Evolutionary conservation across 345 rosid species (phyloP).

Genomic region (Carallia brachiata): DNA sequence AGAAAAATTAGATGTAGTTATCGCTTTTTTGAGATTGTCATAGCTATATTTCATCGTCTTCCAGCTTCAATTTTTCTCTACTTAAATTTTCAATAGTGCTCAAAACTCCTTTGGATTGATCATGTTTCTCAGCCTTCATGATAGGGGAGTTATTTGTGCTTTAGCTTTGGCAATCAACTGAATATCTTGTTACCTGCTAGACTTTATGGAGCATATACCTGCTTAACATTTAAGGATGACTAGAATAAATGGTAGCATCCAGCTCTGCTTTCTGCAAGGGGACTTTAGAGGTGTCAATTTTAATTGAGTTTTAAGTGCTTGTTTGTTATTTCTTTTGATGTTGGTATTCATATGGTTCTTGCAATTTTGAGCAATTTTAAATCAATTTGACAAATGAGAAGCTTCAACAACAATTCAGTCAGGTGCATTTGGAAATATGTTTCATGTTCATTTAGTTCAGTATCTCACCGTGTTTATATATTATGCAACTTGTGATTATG

Average conservation of each 20-base stretch:
- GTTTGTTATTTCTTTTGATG: slow-evolving; percentile 16
- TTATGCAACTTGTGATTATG: slow-evolving; percentile 23
- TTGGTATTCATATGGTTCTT: slow-evolving; percentile 27
- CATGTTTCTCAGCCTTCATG: background rate
- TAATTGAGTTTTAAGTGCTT: slow-evolving; percentile 5
- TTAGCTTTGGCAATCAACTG: slow-evolving; percentile 4
- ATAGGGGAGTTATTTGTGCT: background rate
- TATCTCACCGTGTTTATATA: slow-evolving; percentile 17
- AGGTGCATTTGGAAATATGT: slow-evolving; percentile 50
- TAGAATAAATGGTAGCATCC: background rate
- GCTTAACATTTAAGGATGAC: slow-evolving; percentile 1
- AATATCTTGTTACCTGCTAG: background rate
- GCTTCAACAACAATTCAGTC: slow-evolving; percentile 98
- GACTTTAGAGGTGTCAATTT: too few species aligned
- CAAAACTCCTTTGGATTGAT: background rate
- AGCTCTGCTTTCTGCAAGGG: background rate
- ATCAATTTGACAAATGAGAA: slow-evolving; percentile 54
- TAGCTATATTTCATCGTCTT: background rate
- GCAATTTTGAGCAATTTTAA: slow-evolving; percentile 89
- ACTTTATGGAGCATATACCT: too few species aligned
- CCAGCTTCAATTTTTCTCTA: background rate
- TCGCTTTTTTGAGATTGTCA: background rate
- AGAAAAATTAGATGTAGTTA: background rate
- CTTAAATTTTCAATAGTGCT: background rate
- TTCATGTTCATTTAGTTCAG: slow-evolving; percentile 10